Conservation (phyloP, 2,329 filamentous ascomycete species). For the Aspergillus brunneoviolaceus region DNA sequence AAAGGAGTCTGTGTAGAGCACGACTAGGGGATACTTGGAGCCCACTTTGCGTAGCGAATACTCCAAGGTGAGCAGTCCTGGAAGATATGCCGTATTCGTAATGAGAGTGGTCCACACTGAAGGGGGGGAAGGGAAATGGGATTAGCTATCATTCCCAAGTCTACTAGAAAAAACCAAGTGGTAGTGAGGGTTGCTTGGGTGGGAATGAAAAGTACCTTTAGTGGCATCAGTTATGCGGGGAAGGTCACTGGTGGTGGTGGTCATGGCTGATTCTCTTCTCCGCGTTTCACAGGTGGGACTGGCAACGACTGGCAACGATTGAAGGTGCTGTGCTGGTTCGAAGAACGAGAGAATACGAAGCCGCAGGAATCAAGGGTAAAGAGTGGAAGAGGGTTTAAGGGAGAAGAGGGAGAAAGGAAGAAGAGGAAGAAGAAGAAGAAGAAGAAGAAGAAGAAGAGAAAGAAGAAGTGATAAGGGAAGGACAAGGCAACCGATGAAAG, state of each 20-base stretch:
- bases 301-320: too few species aligned
- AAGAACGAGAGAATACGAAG: not conserved
- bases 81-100: conserved; percentile 78
- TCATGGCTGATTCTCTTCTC: not conserved
- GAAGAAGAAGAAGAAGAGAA: not conserved
- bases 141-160: not conserved
- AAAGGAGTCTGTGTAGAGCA: conserved; percentile 78
- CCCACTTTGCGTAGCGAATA: conserved; percentile 67
- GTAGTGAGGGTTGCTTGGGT: too few species aligned
- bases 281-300: too few species aligned
- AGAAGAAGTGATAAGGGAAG: not conserved
- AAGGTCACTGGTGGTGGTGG: not conserved
- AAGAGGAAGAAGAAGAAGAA: not conserved
- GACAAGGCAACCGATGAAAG: too few species aligned
- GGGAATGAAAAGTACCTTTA: conserved; percentile 1
- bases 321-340: not conserved
- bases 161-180: too few species aligned
- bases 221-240: conserved; percentile 8
- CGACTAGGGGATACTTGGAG: conserved; percentile 75
- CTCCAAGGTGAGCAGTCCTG: conserved; percentile 78
- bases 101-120: conserved; percentile 86
- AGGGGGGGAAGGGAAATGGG: too few species aligned
- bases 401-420: not conserved
- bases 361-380: not conserved
- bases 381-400: not conserved